Evolutionary conservation across 495 filamentous ascomycete species (phyloP), one percentile per base, ranked within the genome.

Genomic region (Penicillium coffeae): DNA sequence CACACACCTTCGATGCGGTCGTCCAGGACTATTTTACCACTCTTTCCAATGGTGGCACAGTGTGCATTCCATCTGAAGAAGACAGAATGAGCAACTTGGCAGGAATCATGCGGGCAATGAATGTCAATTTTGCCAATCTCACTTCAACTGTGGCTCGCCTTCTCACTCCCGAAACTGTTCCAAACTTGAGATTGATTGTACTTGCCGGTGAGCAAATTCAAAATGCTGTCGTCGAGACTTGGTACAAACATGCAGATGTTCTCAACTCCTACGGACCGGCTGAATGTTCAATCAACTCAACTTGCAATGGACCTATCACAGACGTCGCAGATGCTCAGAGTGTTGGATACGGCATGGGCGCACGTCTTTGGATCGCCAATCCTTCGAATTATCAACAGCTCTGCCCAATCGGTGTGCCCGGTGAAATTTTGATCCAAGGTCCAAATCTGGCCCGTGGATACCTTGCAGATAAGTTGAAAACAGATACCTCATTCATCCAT

Each of bases 31-130:
- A 14, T 6, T 30, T 45, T 12, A 33, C 30, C 10, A 33, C 42
- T 19, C 20, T 33, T 3, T 16, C 35, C 1, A 18, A 13, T n/a
- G 42, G 42, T 5, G 42, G 30, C 2, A 18, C n/a, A 34, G n/a
- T 45, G 12, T 45, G 42, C 22, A 21, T 45, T 12, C 42, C 42
- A 16, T 35, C 30, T 8, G 42, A 45, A 19, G 27, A 45, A 8
- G 30, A 30, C 21, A 14, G 30, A 27, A 36, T 18, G 16, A 18
- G 12, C 3, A 25, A 20, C 30, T 16, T 34, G 9, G 12, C 15
- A n/a, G 30, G n/a, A 15, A 13, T 19, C 12, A 35, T 45, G 15
- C 9, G 14, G 7, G 27, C 12, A 15, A 15, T 45, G 14, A 16
- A 30, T 21, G 21, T 35, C 9, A 35, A 14, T 25, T 14, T 21